Evolutionary conservation across 2,329 filamentous ascomycete species (phyloP).

Genomic region (Diaporthe australafricana): DNA sequence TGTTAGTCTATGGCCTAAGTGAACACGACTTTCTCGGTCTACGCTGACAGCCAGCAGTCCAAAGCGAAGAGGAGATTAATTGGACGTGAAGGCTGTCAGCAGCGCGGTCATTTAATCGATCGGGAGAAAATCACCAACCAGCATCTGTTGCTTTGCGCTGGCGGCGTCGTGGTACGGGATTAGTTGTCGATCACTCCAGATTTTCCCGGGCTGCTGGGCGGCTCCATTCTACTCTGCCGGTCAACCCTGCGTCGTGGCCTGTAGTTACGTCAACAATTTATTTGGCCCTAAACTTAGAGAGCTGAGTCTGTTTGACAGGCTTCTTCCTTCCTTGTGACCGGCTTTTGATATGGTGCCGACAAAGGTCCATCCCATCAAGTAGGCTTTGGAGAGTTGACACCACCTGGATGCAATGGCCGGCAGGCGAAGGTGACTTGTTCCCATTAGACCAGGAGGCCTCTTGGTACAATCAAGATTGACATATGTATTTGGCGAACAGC

Average conservation of each 20-base stretch:
- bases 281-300: conserved; percentile 12
- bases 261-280: not conserved
- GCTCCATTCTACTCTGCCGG: conserved; percentile 9
- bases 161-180: conserved; percentile 1
- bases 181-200: conserved; percentile 22
- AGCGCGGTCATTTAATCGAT: not conserved
- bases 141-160: conserved; percentile 2
- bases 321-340: not conserved
- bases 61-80: not conserved
- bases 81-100: not conserved
- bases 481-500: not conserved
- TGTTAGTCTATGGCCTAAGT: not conserved
- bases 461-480: not conserved
- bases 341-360: not conserved
- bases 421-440: not conserved
- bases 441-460: conserved; percentile 4
- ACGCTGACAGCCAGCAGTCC: not conserved
- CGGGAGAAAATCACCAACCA: conserved; percentile 11
- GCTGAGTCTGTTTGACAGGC: not conserved
- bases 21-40: not conserved
- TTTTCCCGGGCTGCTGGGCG: conserved; percentile 5
- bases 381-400: not conserved
- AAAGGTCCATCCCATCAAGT: conserved; percentile 4
- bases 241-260: not conserved
- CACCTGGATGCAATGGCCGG: not conserved